Evolutionary conservation across 768 basidiomycete genomes (phyloP).

Genomic region (Crucibulum laeve): DNA sequence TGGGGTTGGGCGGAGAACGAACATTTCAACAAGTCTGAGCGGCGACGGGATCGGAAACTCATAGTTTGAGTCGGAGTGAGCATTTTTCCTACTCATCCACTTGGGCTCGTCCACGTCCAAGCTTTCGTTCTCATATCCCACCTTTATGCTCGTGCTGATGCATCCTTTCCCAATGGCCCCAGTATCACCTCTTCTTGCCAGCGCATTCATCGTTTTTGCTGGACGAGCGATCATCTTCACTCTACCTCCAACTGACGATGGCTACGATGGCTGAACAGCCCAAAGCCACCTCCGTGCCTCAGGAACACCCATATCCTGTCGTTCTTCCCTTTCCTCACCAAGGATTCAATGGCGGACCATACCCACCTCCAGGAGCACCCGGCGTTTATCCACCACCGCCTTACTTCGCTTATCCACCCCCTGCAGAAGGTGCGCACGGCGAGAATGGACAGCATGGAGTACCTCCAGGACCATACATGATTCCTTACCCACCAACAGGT

Average conservation of each 20-base stretch:
- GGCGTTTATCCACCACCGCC: conserved; percentile 35
- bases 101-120: conserved; percentile 2
- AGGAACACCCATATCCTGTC: conserved; percentile 26
- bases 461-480: conserved; percentile 34
- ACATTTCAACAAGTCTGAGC: conserved; percentile 32
- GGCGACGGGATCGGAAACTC: conserved; percentile 32
- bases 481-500: conserved; percentile 36
- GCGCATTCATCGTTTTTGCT: neutral
- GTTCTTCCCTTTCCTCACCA: conserved; percentile 26
- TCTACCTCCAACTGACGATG: too few relatives aligned
- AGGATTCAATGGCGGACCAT: conserved; percentile 24
- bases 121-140: conserved; percentile 5
- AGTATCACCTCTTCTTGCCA: neutral
- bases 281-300: conserved; percentile 20
- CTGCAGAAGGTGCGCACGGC: conserved; percentile 28
- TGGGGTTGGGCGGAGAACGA: conserved; percentile 9
- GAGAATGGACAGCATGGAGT: conserved; percentile 28
- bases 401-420: conserved; percentile 38
- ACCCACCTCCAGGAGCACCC: conserved; percentile 27
- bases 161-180: conserved; percentile 7
- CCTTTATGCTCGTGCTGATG: conserved; percentile 7
- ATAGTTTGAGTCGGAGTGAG: conserved; percentile 42
- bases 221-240: too few relatives aligned
- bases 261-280: conserved; percentile 29
- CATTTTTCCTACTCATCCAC: conserved; percentile 26